Base-by-base conservation (phyloP, 768 basidiomycete species). In the Cystobasidium tubakii region DNA sequence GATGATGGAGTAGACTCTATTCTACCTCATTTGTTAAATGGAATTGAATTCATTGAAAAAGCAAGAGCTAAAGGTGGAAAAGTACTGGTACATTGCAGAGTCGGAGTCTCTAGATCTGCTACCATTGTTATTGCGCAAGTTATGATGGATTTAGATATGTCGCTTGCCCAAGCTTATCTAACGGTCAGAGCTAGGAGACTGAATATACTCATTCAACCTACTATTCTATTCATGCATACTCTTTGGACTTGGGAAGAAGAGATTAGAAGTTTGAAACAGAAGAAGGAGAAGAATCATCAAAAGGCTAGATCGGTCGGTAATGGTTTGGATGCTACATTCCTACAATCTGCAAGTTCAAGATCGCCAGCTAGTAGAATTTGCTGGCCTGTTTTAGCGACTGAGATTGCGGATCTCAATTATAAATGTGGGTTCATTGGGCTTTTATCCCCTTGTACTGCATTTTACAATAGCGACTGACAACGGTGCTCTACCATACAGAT, bases 1-100 rank as follows among this genome's bases (percentile, higher is more conserved):
- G 95, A 98, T 81, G 95, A 98, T 80, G 95, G 95, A 1, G 95
- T 96, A 80, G 93, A 95, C 82, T 91, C 90, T 33, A 86, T 98
- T 33, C 88, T 91, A 78, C 91, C 90, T 6, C 89, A 93, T 81
- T 85, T 98, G 36, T 87, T 87, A 74, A 88, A 89, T 1, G 90
- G 95, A 50, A 92, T 92, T 79, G 89, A 88, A 57, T 97, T 93
- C 91, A 97, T 98, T 77, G 92, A 95, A 78, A 85, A 86, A 64
- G 95, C 92, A 53, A 83, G 91, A 46, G 81, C 83, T 39, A 86
- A 88, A 63, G 93, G 94, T 7, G 95, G 95, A 1, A 90, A 90
- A 79, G 89, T 95, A 39, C 84, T 98, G 65, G 92, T 98, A 9
- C 95, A 98, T 81, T 98, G 95, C 81, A 86, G 93, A n/a, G 95